Evolutionary conservation across 163 green algal species (phyloP), one percentile per base, ranked within the genome.

Genomic region (Prototheca wickerhamii): DNA sequence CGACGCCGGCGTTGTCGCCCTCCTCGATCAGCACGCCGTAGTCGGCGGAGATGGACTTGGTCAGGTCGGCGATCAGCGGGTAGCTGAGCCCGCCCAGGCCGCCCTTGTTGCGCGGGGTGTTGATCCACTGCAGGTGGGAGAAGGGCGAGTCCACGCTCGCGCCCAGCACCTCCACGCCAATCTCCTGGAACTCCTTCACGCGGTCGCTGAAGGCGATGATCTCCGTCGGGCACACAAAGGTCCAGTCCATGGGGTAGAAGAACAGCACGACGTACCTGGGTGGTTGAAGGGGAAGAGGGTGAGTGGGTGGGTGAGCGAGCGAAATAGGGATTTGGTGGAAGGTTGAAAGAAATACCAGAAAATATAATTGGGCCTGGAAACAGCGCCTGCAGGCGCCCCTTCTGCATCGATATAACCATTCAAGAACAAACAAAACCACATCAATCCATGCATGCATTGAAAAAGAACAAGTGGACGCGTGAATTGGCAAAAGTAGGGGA

Each of bases 151-250:
- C 93, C 30, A 98, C 89, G 12, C 76, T 91, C n/a, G 94, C 82
- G n/a, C 91, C 93, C 35, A 99, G 68, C 33, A 65, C 58, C 58
- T 64, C 50, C 32, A 75, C 61, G 4, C 25, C 53, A 34, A 69
- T 63, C 34, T 57, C 59, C 23, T 59, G 37, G 59, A 69, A 61
- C 65, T 84, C 80, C 83, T 97, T 86, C 65, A 93, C 77, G 58
- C 86, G 78, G 58, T 99, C 93, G 34, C 76, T 91, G 85, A 99
- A 99, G 32, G 94, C 94, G 53, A 91, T 96, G 74, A 98, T 97
- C 79, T 98, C 91, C 12, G 81, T 89, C 28, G 81, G 90, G 82
- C 91, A 98, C 7, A 98, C 93, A 55, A 68, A 71, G 62, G 46
- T 96, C 80, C 89, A 95, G 76, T 91, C 87, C 20, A 90, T 73